Evolutionary conservation across 352 stramenopile species (phyloP).

Genomic region (Blastocystis sp.): DNA sequence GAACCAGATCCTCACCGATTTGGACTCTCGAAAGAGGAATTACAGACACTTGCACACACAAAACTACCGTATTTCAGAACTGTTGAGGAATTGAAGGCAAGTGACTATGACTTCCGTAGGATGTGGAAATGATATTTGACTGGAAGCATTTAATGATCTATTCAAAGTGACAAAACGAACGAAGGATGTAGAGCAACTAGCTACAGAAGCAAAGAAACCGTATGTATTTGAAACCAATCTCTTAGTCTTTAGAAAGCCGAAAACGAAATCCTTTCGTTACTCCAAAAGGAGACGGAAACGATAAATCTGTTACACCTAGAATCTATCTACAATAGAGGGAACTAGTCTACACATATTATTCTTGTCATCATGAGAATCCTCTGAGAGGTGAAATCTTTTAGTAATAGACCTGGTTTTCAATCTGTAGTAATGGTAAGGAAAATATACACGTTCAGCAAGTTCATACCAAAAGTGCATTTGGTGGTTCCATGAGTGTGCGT

Average conservation of each 20-base stretch:
- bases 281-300: neutral
- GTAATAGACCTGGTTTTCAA: no score
- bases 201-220: neutral
- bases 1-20: neutral
- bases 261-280: neutral
- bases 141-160: constrained; percentile 22
- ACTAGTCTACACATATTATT: no score
- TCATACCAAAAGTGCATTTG: neutral
- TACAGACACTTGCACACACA: neutral
- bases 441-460: neutral
- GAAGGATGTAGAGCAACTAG: neutral
- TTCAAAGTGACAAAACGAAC: constrained; percentile 26
- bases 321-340: no score
- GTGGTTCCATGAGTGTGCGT: neutral
- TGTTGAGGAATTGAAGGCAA: neutral
- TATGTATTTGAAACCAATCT: neutral
- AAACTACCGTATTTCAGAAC: constrained; percentile 49
- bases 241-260: neutral
- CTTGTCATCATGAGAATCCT: no score
- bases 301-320: neutral
- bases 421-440: no score
- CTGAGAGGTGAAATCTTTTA: no score
- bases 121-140: neutral
- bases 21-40: neutral
- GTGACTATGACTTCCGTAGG: neutral